Evolutionary conservation across 23 red algal genomes (phyloP), one percentile per base, ranked within the genome.

Genomic region (Chondrus crispus): DNA sequence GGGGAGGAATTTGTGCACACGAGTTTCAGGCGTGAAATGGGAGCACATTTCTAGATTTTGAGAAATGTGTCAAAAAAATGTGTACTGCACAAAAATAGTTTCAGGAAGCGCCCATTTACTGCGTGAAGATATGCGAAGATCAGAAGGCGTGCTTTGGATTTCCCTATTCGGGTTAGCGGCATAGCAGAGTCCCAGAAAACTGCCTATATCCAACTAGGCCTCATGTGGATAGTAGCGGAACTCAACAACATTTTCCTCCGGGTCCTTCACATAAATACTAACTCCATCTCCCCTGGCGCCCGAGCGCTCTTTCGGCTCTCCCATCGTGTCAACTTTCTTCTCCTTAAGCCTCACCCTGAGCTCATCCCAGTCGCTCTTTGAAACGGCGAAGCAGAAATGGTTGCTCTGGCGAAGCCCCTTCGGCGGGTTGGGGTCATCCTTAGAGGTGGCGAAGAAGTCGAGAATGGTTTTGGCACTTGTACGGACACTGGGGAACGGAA

Each of bases 401-500:
- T 69, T 72, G 26, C 57, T 36, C 40, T 79, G 40, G 49, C 62
- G 64, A 9, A 85, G 45, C 30, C 52, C 83, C 81, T 68, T 42
- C 43, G 16, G 14, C 71, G 49, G 39, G 74, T 69, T 19, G 16
- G 29, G 29, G 46, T 22, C 38, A 33, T 87, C 53, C 16, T 71
- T 46, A 24, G 69, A 54, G n/a, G n/a, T n/a, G 19, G 80, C 82
- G 71, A 98, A 98, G 24, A 98, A 88, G 82, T 98, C 96, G 26
- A 98, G 85, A 40, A 98, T 98, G 24, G 92, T 93, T 36, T 29
- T 45, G 0, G 49, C 62, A 68, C 54, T 93, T 75, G 95, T 49
- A 30, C 96, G 93, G 18, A 95, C 93, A 33, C 93, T 95, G 52
- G 96, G 96, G 45, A 98, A 98, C 14, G 93, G 93, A 14, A 88